These are phyloP conservation scores for Hygrophoropsis aurantiaca DNA, from an alignment of 768 basidiomycete genomes.

Conservation along the genomic window DNA sequence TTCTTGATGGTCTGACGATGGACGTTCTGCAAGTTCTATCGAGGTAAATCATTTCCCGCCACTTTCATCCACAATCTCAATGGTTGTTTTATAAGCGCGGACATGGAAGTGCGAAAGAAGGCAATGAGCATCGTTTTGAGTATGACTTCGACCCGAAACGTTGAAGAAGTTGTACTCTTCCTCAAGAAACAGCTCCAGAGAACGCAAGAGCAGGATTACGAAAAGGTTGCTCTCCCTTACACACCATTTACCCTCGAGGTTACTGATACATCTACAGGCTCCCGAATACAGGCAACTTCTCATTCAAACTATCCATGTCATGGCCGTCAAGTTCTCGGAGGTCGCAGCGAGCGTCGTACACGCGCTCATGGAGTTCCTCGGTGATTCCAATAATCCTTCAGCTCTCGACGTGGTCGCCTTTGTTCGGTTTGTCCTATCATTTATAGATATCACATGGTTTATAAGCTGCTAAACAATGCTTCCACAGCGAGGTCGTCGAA, in stretches of 20 bases:
- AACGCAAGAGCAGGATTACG: slow-evolving; percentile 89
- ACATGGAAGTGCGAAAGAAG: slow-evolving; percentile 95
- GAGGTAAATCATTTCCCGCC: slow-evolving; percentile 53
- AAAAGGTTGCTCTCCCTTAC: slow-evolving; percentile 60
- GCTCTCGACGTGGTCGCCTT: slow-evolving; percentile 94
- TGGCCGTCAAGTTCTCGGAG: slow-evolving; percentile 95
- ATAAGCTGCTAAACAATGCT: slow-evolving; percentile 1
- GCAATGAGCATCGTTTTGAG: slow-evolving; percentile 86
- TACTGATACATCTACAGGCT: slow-evolving; percentile 47
- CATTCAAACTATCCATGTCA: slow-evolving; percentile 96
- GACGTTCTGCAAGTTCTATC: slow-evolving; percentile 90
- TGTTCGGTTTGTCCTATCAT: slow-evolving; percentile 43
- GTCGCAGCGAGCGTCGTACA: slow-evolving; percentile 95
- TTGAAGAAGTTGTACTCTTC: slow-evolving; percentile 95
- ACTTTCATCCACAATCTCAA: background rate
- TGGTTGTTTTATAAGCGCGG: slow-evolving; percentile 54
- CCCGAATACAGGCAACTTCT: slow-evolving; percentile 94
- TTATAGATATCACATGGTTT: background rate
- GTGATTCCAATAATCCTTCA: slow-evolving; percentile 92
- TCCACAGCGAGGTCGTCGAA: slow-evolving; percentile 85
- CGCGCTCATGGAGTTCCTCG: slow-evolving; percentile 90
- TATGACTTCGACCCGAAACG: slow-evolving; percentile 92
- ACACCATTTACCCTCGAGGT: background rate
- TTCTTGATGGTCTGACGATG: slow-evolving; percentile 91
- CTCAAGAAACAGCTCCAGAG: slow-evolving; percentile 96